These are phyloP conservation scores for Podila clonocystis DNA, from an alignment of 192 early-diverging fungal species.

Conservation along the genomic window DNA sequence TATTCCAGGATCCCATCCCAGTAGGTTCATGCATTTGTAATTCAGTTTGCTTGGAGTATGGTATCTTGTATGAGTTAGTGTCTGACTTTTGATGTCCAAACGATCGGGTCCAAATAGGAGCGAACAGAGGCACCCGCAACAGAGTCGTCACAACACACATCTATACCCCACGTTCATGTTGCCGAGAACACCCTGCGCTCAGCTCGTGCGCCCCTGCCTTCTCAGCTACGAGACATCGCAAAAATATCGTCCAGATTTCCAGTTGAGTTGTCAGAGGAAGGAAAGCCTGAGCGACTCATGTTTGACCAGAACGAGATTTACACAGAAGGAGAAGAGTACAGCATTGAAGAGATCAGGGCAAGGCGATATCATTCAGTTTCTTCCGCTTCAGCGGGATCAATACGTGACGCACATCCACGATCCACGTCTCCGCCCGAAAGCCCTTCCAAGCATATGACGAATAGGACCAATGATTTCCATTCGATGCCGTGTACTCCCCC, in stretches of 20 bases:
- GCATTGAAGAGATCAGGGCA: slow-evolving; percentile 23
- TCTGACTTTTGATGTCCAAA: too few species aligned
- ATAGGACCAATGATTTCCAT: neutral
- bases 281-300: slow-evolving; percentile 16
- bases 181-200: neutral
- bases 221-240: neutral
- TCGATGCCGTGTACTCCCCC: neutral
- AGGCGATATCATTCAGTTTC: neutral
- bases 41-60: neutral
- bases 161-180: neutral
- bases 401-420: too few species aligned
- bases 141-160: neutral
- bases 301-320: slow-evolving; percentile 19
- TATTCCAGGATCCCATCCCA: slow-evolving; percentile 32
- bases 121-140: neutral
- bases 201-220: neutral
- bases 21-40: neutral
- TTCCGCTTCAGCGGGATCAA: too few species aligned
- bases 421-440: neutral
- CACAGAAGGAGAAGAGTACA: slow-evolving; percentile 10
- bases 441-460: neutral
- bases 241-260: slow-evolving; percentile 8
- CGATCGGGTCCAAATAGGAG: too few species aligned
- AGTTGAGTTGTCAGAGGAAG: neutral
- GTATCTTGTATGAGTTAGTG: too few species aligned